phyloP scores from a whole-genome alignment of 805 yeast species.

The Zygotorulaspora danielsina region DNA sequence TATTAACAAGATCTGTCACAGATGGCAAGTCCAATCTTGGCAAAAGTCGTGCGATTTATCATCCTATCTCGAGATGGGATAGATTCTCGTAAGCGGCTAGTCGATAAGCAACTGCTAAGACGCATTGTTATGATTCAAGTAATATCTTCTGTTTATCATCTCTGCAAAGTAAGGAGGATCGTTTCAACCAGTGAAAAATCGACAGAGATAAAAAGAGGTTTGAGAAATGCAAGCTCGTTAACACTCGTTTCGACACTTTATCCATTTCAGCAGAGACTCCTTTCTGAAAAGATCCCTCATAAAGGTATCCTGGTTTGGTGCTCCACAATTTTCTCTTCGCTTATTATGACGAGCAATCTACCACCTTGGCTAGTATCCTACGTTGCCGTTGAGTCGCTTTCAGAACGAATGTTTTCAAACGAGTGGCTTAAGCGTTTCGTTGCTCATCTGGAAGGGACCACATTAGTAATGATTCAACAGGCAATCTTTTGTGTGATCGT shows the following conservation, averaged over 20 bases:
- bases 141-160: conserved; percentile 5
- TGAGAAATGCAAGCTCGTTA: conserved; percentile 9
- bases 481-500: conserved; percentile 14
- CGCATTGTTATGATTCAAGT: conserved; percentile 10
- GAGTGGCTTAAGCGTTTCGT: neutral
- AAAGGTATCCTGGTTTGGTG: conserved; percentile 3
- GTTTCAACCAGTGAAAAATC: neutral
- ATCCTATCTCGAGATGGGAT: neutral
- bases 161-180: conserved; percentile 2
- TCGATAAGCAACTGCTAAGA: neutral
- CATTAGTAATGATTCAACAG: conserved; percentile 12
- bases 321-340: conserved; percentile 2
- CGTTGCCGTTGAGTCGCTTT: conserved; percentile 14
- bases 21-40: neutral
- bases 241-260: conserved; percentile 5
- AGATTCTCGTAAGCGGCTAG: neutral
- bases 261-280: conserved; percentile 5
- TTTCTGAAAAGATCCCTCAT: neutral
- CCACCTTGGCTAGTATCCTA: conserved; percentile 20
- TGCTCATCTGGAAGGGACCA: conserved; percentile 3
- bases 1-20: too few relatives aligned
- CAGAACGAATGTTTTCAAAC: conserved; percentile 6
- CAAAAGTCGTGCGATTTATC: neutral
- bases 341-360: conserved; percentile 2
- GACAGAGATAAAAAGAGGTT: neutral